These are phyloP conservation scores for Tricholoma saponaceum DNA, from an alignment of 768 basidiomycete species.

Conservation along the genomic window DNA sequence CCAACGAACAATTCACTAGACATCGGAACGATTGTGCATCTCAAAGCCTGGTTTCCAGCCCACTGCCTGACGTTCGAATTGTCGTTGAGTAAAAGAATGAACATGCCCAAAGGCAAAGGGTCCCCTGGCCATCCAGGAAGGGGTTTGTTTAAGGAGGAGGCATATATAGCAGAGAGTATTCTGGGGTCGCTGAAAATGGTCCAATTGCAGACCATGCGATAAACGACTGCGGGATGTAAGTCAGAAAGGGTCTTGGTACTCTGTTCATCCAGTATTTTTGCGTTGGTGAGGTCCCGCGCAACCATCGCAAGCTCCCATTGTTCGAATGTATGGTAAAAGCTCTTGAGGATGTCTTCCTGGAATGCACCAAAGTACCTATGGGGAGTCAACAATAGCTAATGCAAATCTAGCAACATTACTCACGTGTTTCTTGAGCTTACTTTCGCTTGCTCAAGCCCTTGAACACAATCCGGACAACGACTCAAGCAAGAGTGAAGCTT, in stretches of 20 bases:
- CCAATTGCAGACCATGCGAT: constrained; percentile 63
- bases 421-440: constrained; percentile 64
- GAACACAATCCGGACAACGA: constrained; percentile 68
- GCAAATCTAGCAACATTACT: constrained; percentile 28
- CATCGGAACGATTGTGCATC: constrained; percentile 40
- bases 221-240: constrained; percentile 47
- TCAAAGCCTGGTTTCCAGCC: constrained; percentile 46
- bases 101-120: constrained; percentile 54
- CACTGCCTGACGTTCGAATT: constrained; percentile 49
- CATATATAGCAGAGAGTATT: constrained; percentile 39
- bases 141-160: constrained; percentile 29
- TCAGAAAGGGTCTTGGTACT: constrained; percentile 29
- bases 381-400: constrained; percentile 6
- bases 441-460: constrained; percentile 63
- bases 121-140: constrained; percentile 53
- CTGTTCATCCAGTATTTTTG: constrained; percentile 19
- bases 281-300: constrained; percentile 39
- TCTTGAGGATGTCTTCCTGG: constrained; percentile 38
- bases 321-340: constrained; percentile 63
- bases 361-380: constrained; percentile 75
- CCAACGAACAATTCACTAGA: constrained; percentile 41
- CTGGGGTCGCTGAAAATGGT: constrained; percentile 47
- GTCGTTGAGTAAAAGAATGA: constrained; percentile 54
- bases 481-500: constrained; percentile 51
- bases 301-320: constrained; percentile 60